phyloP scores from a whole-genome alignment of 148 eudicot genomes.

The Vaccinium myrtillus region DNA sequence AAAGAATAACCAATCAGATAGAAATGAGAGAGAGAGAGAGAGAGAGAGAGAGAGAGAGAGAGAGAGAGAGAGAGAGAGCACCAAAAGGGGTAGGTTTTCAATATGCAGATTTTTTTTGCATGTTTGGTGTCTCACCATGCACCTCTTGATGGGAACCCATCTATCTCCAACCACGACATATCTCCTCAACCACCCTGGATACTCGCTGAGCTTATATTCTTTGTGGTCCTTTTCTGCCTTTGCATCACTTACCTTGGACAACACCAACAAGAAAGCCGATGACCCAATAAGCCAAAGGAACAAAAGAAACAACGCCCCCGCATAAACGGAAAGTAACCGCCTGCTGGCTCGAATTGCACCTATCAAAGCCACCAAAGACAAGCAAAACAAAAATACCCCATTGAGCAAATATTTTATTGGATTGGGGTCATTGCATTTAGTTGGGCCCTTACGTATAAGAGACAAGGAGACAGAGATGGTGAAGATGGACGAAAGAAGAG shows the following conservation, averaged over 20 bases:
- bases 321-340: not conserved
- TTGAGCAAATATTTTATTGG: not conserved
- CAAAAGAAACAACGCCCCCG: not conserved
- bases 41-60: no score
- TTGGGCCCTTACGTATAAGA: not conserved
- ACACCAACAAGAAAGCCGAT: not conserved
- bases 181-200: not conserved
- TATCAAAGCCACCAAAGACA: constrained; percentile 1
- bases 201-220: constrained; percentile 2
- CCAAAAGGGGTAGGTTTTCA: not conserved
- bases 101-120: not conserved
- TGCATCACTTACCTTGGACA: not conserved
- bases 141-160: constrained; percentile 3
- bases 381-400: not conserved
- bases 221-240: constrained; percentile 2
- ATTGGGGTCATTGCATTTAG: not conserved
- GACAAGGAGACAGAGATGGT: not conserved
- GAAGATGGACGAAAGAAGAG: constrained; percentile 7
- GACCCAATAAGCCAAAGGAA: not conserved
- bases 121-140: not conserved
- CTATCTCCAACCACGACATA: not conserved
- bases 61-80: not conserved
- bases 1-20: not conserved
- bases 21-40: no score
- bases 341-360: not conserved